These are phyloP conservation scores for Basidioascus undulatus DNA, from an alignment of 768 basidiomycete genomes.

Conservation along the genomic window DNA sequence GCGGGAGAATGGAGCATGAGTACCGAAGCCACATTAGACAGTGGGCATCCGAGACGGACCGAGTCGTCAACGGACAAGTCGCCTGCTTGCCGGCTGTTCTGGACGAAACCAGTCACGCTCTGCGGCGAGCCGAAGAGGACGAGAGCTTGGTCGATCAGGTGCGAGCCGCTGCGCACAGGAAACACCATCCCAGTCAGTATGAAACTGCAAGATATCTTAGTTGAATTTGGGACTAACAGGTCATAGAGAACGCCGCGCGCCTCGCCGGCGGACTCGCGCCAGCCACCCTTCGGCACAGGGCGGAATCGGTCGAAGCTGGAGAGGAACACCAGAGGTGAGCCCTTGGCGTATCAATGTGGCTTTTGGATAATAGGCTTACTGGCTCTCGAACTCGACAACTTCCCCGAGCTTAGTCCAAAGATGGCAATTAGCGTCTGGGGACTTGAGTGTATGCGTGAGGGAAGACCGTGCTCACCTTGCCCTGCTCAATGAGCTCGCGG, in stretches of 20 bases:
- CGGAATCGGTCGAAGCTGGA: constrained; percentile 52
- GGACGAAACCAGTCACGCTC: constrained; percentile 39
- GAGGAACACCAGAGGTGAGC: neutral
- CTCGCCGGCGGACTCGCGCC: constrained; percentile 41
- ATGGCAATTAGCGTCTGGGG: no score
- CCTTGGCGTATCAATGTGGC: neutral
- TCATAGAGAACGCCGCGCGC: constrained; percentile 46
- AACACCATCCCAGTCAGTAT: no score
- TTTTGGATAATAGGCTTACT: constrained; percentile 23
- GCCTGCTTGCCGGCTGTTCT: constrained; percentile 35
- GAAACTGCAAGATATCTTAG: no score
- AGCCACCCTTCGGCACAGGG: constrained; percentile 28
- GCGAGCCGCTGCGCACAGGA: no score
- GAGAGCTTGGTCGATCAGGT: constrained; percentile 42
- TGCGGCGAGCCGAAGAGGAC: constrained; percentile 50
- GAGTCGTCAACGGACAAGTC: constrained; percentile 19
- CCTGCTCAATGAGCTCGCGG: constrained; percentile 28
- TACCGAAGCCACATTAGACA: neutral
- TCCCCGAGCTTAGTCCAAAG: no score
- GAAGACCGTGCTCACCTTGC: constrained; percentile 17
- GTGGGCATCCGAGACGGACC: constrained; percentile 12
- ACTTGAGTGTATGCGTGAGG: no score
- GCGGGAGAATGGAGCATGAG: neutral
- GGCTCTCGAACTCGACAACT: constrained; percentile 47
- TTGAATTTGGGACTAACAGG: no score